Conservation (phyloP, 139 green algal species). For the Micractinium conductrix region DNA sequence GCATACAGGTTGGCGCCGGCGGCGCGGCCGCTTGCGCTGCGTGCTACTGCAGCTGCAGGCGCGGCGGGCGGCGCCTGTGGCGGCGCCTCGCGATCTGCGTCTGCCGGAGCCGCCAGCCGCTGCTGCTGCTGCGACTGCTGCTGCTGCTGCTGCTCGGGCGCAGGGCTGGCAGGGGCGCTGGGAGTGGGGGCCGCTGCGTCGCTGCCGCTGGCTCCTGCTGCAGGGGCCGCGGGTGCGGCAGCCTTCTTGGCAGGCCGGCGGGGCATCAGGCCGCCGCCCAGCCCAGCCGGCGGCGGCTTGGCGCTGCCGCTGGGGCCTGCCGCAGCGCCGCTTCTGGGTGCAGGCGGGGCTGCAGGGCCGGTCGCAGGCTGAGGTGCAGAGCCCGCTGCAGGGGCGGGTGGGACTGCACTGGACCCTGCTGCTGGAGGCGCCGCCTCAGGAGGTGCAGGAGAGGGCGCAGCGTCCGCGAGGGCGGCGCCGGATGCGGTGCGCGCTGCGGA, state of each 20-base stretch:
- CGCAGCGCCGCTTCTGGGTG: neutral
- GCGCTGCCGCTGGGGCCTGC: neutral
- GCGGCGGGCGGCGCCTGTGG: neutral
- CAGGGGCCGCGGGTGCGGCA: neutral
- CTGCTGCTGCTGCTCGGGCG: neutral
- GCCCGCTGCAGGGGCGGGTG: neutral
- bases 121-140: neutral
- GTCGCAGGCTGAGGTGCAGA: neutral
- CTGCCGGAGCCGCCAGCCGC: neutral
- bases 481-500: neutral
- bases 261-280: constrained; percentile 11
- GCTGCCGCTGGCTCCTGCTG: no score
- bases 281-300: neutral
- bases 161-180: neutral
- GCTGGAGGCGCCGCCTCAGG: neutral
- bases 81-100: neutral
- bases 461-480: no score
- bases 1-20: neutral
- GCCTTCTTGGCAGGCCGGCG: constrained; percentile 20
- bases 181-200: neutral
- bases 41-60: neutral
- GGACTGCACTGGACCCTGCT: no score
- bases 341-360: neutral
- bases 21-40: neutral
- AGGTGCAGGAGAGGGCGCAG: no score